A percentile compares a stretch with the other conserved stretches of the same genome.
phyloP scores from a whole-genome alignment of 2,329 filamentous ascomycete genomes.

The Paracorniculantispora psalliotae region DNA sequence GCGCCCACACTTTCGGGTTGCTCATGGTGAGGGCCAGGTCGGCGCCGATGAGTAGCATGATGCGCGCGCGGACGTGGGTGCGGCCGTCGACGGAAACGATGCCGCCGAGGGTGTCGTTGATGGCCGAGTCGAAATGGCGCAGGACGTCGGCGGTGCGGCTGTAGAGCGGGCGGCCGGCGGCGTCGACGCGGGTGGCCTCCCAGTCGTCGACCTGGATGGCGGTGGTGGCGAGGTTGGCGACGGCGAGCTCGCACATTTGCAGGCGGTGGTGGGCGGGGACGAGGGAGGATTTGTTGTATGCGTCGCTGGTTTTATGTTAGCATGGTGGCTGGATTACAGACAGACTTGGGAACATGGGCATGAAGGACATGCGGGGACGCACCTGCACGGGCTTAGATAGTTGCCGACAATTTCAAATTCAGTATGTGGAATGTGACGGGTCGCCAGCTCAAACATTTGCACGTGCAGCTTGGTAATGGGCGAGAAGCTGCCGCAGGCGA shows the following conservation, averaged over 20 bases:
- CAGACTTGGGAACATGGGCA: too few species aligned
- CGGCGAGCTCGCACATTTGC: slow-evolving; percentile 79
- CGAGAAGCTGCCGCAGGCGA: slow-evolving; percentile 68
- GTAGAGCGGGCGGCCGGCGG: slow-evolving; percentile 51
- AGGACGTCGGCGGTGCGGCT: slow-evolving; percentile 84
- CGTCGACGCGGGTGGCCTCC: slow-evolving; percentile 65
- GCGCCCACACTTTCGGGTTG: slow-evolving; percentile 72
- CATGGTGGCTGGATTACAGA: background rate
- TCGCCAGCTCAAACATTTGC: slow-evolving; percentile 84
- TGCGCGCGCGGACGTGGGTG: slow-evolving; percentile 65
- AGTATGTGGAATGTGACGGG: slow-evolving; percentile 62
- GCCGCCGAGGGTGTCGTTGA: slow-evolving; percentile 74
- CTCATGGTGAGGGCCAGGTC: slow-evolving; percentile 72
- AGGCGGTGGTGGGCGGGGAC: slow-evolving; percentile 34
- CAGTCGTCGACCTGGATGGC: slow-evolving; percentile 80
- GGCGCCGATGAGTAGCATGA: slow-evolving; percentile 76
- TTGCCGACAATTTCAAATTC: slow-evolving; percentile 79
- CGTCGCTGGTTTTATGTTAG: slow-evolving; percentile 22
- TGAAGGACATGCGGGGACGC: too few species aligned
- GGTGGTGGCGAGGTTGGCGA: slow-evolving; percentile 62
- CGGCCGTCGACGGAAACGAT: slow-evolving; percentile 64
- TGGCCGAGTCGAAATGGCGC: slow-evolving; percentile 86
- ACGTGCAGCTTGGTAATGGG: slow-evolving; percentile 73
- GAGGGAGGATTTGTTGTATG: slow-evolving; percentile 34
- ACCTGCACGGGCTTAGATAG: slow-evolving; percentile 41